These are phyloP conservation scores for Conringia planisiliqua DNA, from an alignment of 345 rosid species.

Conservation along the genomic window DNA sequence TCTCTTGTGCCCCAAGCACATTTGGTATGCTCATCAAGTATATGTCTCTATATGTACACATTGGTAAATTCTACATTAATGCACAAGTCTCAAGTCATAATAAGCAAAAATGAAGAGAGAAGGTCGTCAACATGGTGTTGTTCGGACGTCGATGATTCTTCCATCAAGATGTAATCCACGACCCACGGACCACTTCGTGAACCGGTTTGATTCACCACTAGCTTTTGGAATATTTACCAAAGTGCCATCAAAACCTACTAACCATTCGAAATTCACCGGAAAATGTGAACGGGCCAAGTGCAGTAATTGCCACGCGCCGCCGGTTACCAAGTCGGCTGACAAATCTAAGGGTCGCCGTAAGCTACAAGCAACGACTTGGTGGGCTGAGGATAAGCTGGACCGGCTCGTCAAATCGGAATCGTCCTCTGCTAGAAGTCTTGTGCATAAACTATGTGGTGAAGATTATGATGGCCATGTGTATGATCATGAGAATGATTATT, in stretches of 20 bases:
- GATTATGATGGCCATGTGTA: background rate
- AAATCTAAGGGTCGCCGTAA: constrained; percentile 29
- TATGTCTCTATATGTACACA: background rate
- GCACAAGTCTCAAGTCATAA: background rate
- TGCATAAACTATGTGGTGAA: constrained; percentile 3
- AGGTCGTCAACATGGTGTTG: constrained; percentile 28
- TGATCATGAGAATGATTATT: background rate
- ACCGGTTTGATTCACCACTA: constrained; percentile 12
- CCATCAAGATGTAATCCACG: background rate
- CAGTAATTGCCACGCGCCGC: constrained; percentile 14
- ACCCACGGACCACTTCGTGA: background rate
- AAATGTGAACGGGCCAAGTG: constrained; percentile 9
- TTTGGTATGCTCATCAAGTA: background rate
- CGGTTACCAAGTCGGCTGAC: background rate
- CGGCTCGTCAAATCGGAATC: background rate
- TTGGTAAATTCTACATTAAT: background rate
- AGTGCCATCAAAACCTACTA: constrained; percentile 22
- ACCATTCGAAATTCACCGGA: constrained; percentile 18
- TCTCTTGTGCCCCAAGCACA: constrained; percentile 22
- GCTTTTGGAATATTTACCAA: constrained; percentile 1
- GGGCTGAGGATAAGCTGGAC: constrained; percentile 19
- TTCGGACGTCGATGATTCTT: constrained; percentile 15
- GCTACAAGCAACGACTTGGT: background rate
- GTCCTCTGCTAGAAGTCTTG: background rate
- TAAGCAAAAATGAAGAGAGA: constrained; percentile 24